Evolutionary conservation across 139 green algal species (phyloP).

Genomic region (Dunaliella sp.): DNA sequence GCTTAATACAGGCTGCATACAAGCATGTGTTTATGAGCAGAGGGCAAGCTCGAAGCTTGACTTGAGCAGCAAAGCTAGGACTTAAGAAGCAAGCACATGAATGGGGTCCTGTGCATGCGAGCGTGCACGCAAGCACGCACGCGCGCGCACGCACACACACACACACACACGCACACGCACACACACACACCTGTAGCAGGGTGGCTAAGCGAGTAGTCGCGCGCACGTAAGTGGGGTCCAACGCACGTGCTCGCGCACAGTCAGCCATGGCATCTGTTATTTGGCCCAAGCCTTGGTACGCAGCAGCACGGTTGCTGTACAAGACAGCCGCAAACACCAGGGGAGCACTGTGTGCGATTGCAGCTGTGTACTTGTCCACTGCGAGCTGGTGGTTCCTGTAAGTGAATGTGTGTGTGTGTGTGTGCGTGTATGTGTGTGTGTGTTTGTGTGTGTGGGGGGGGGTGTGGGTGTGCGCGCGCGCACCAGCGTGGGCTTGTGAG

Average conservation of each 20-base stretch:
- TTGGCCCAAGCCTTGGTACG: conserved; percentile 34
- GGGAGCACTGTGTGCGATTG: conserved; percentile 29
- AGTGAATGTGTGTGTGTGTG: no score
- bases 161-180: no score
- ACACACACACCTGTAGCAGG: conserved; percentile 7
- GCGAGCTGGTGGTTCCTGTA: conserved; percentile 34
- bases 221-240: conserved; percentile 65
- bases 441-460: no score
- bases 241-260: conserved; percentile 63
- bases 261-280: conserved; percentile 69
- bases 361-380: conserved; percentile 48
- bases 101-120: not conserved
- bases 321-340: conserved; percentile 66
- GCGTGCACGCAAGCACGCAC: not conserved
- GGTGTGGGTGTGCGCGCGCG: no score
- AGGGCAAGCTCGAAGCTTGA: not conserved
- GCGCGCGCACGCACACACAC: not conserved
- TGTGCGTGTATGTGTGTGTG: no score
- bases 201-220: conserved; percentile 33
- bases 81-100: not conserved
- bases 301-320: conserved; percentile 77
- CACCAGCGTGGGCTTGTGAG: no score
- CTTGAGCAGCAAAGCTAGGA: not conserved
- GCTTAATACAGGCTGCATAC: not conserved
- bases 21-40: not conserved